Evolutionary conservation across 1,284 basidiomycete species (phyloP).

Genomic region (Cronartium quercuum): DNA sequence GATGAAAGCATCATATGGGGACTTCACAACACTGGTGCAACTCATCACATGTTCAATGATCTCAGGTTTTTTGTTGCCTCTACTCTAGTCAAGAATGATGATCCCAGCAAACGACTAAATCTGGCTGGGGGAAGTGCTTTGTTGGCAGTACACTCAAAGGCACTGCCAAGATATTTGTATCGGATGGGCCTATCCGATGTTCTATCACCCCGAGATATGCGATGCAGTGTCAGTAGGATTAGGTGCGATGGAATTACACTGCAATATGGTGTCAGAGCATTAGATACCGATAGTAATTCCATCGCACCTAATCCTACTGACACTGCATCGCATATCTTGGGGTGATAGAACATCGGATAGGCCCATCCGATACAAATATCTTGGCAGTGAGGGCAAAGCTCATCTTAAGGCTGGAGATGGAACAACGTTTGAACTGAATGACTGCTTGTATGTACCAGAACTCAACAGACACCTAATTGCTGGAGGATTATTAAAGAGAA

Average conservation of each 20-base stretch:
- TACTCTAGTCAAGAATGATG: background rate
- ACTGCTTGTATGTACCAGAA: background rate
- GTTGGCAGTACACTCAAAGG: background rate
- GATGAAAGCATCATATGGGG: background rate
- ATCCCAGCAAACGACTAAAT: background rate
- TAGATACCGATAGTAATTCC: too few relatives aligned
- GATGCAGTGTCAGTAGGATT: too few relatives aligned
- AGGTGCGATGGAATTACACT: too few relatives aligned
- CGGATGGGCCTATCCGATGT: too few relatives aligned
- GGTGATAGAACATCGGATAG: too few relatives aligned
- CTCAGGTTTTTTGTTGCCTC: background rate
- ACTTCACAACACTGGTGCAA: background rate
- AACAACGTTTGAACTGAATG: background rate
- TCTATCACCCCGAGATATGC: too few relatives aligned
- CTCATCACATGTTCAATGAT: background rate
- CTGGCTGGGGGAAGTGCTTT: background rate
- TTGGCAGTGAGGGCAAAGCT: background rate
- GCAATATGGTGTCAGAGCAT: too few relatives aligned
- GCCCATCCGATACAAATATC: too few relatives aligned
- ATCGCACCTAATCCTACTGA: too few relatives aligned
- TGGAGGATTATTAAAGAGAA: background rate
- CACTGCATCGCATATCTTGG: too few relatives aligned
- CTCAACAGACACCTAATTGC: background rate
- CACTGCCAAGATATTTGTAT: too few relatives aligned
- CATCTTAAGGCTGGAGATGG: background rate